phyloP scores from a whole-genome alignment of 257 asterid genomes.

The Striga asiatica region DNA sequence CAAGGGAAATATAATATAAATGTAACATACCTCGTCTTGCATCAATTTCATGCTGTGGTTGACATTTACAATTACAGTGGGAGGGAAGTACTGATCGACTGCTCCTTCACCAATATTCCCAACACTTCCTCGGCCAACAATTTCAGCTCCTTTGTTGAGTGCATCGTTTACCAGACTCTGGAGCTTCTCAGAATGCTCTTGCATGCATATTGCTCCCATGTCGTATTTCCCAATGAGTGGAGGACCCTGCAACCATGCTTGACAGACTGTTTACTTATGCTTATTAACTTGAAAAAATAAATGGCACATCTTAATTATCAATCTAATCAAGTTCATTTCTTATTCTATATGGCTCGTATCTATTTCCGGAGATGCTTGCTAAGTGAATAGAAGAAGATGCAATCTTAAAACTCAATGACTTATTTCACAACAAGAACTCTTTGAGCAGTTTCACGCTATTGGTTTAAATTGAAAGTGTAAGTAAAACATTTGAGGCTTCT shows the following conservation, averaged over 20 bases:
- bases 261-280: background rate
- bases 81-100: constrained; percentile 94
- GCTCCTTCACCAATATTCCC: constrained; percentile 97
- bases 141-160: constrained; percentile 83
- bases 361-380: background rate
- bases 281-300: background rate
- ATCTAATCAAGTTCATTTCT: background rate
- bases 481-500: background rate
- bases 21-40: constrained; percentile 82
- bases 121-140: constrained; percentile 83
- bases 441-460: background rate
- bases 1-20: background rate
- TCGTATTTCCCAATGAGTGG: constrained; percentile 83
- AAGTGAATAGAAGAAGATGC: background rate
- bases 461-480: background rate
- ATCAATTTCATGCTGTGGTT: constrained; percentile 87
- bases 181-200: constrained; percentile 96
- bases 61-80: constrained; percentile 80
- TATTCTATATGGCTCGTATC: no score
- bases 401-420: background rate
- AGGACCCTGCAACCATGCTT: constrained; percentile 62
- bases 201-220: constrained; percentile 99
- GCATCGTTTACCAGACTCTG: constrained; percentile 85
- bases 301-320: background rate
- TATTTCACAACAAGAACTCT: background rate